A percentile compares a stretch with the other conserved stretches of the same genome.
Conservation (phyloP, 2,329 filamentous ascomycete species). For the Pseudopyricularia cyperi region DNA sequence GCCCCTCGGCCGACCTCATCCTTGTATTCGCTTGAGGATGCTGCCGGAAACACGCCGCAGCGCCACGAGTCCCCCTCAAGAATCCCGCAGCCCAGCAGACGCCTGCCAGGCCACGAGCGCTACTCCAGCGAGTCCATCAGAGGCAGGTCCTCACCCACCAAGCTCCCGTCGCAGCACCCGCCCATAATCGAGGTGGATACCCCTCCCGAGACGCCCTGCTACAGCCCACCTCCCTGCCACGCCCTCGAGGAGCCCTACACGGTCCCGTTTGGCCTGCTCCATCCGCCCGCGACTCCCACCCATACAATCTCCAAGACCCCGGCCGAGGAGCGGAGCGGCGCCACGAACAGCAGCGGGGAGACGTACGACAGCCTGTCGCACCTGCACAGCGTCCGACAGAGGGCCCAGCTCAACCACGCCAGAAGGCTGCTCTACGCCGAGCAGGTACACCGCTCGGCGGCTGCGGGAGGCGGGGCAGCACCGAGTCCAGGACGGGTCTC, state of each 20-base stretch:
- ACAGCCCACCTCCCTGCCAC: not conserved
- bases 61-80: not conserved
- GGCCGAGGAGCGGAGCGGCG: not conserved
- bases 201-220: not conserved
- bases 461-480: not conserved
- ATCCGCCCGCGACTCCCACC: not conserved
- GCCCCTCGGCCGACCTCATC: not conserved
- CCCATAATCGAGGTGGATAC: not conserved
- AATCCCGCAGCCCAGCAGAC: not conserved
- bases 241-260: not conserved
- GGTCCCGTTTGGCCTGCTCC: not conserved
- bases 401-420: not conserved
- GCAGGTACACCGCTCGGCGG: not conserved
- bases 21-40: not conserved
- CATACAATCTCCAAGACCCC: not conserved
- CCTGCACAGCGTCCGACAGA: not conserved
- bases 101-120: not conserved
- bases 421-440: not conserved
- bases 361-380: not conserved
- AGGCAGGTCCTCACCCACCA: not conserved
- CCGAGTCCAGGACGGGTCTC: not conserved
- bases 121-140: not conserved
- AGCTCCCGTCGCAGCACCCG: not conserved
- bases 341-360: conserved; percentile 1
- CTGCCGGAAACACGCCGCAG: not conserved